Evolutionary conservation across 78 protist genomes (phyloP).

Genomic region (Creolimax fragrantissima): DNA sequence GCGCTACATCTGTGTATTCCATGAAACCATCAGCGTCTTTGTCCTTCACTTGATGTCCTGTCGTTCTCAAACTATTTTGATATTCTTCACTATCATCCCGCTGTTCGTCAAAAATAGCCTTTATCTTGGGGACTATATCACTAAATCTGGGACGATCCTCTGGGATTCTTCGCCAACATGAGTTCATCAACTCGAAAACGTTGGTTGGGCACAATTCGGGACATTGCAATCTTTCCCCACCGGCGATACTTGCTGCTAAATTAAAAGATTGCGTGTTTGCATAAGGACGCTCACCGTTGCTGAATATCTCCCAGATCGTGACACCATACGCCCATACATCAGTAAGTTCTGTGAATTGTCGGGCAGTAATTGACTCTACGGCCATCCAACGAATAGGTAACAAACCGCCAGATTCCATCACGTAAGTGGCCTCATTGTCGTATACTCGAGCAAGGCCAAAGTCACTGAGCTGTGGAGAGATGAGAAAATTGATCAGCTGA

Average conservation of each 20-base stretch:
- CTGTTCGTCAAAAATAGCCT: no score
- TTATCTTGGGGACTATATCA: no score
- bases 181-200: background rate
- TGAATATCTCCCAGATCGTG: background rate
- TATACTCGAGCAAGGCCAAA: conserved; percentile 1
- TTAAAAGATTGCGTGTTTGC: background rate
- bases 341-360: background rate
- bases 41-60: no score
- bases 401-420: background rate
- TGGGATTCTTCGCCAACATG: background rate
- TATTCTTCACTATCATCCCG: no score
- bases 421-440: background rate
- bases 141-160: background rate
- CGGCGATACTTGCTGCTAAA: background rate
- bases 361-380: background rate
- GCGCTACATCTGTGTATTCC: no score
- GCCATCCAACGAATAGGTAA: conserved; percentile 23
- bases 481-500: no score
- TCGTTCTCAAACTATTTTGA: no score
- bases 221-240: background rate
- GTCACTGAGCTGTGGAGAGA: no score
- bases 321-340: conserved; percentile 19
- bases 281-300: background rate
- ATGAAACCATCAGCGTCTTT: no score
- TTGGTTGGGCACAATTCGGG: background rate